These are phyloP conservation scores for Plasmodium ovale DNA, from an alignment of 169 alveolate genomes.

Conservation along the genomic window DNA sequence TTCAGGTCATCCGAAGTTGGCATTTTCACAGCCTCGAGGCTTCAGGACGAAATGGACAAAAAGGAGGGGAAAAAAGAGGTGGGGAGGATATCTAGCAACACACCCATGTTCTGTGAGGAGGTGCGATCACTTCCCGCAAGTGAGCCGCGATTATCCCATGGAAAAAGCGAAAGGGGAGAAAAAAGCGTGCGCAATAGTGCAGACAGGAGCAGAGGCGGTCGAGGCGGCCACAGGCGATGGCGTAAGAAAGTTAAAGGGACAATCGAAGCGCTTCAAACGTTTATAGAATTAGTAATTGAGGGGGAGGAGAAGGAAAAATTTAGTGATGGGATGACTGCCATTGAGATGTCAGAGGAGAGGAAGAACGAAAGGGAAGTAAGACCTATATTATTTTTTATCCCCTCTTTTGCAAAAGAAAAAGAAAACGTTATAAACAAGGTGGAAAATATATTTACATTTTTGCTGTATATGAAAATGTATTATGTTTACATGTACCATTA, in stretches of 20 bases:
- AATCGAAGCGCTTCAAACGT: background rate
- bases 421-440: conserved; percentile 4
- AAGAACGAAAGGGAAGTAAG: background rate
- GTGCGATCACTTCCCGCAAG: no score
- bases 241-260: background rate
- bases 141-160: no score
- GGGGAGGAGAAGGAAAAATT: background rate
- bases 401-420: background rate
- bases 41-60: no score
- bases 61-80: no score
- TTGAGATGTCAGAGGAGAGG: background rate
- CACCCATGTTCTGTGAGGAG: no score
- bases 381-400: background rate
- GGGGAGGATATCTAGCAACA: no score
- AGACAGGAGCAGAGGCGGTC: background rate
- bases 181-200: no score
- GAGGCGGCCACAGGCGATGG: no score
- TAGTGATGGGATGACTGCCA: background rate
- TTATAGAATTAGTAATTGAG: background rate
- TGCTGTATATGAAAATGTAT: conserved; percentile 38
- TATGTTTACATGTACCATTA: background rate
- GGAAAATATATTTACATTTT: conserved; percentile 21
- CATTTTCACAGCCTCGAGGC: no score
- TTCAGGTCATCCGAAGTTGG: background rate
- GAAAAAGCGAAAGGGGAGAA: no score